Conservation (phyloP, 441 rosid species). For the Biscutella laevigata region DNA sequence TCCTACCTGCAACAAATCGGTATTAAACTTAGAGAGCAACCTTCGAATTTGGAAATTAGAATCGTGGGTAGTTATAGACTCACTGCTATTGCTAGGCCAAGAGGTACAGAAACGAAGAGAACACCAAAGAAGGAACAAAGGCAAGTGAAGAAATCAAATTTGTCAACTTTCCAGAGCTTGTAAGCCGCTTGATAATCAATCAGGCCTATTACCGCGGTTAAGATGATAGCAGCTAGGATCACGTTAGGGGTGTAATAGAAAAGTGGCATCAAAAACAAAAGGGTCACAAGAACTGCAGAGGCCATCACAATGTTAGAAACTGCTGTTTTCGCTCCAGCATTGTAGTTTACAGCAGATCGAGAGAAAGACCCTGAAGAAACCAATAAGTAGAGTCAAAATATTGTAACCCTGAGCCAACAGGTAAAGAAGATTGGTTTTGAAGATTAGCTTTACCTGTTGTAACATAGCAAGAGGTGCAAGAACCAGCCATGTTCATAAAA, state of each 20-base stretch:
- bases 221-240: slow-evolving; percentile 76
- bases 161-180: slow-evolving; percentile 80
- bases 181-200: slow-evolving; percentile 65
- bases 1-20: slow-evolving; percentile 51
- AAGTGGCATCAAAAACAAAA: slow-evolving; percentile 88
- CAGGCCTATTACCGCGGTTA: slow-evolving; percentile 90
- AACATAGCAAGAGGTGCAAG: slow-evolving; percentile 82
- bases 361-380: slow-evolving; percentile 71
- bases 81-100: slow-evolving; percentile 82
- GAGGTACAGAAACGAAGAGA: slow-evolving; percentile 82
- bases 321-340: slow-evolving; percentile 88
- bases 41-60: neutral
- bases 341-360: slow-evolving; percentile 83
- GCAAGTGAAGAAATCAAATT: slow-evolving; percentile 84
- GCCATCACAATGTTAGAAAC: slow-evolving; percentile 83
- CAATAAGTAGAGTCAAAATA: neutral
- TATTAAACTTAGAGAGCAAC: slow-evolving; percentile 7
- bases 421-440: neutral
- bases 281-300: slow-evolving; percentile 68
- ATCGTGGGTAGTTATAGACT: slow-evolving; percentile 16
- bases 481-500: slow-evolving; percentile 90
- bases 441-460: slow-evolving; percentile 59
- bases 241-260: slow-evolving; percentile 85
- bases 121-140: slow-evolving; percentile 86
- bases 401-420: slow-evolving; percentile 1